Percentiles rank a stretch among this genome's conserved stretches.
Evolutionary conservation across 129 eudicot genomes (phyloP).

Genomic region (Pulicaria dysenterica): DNA sequence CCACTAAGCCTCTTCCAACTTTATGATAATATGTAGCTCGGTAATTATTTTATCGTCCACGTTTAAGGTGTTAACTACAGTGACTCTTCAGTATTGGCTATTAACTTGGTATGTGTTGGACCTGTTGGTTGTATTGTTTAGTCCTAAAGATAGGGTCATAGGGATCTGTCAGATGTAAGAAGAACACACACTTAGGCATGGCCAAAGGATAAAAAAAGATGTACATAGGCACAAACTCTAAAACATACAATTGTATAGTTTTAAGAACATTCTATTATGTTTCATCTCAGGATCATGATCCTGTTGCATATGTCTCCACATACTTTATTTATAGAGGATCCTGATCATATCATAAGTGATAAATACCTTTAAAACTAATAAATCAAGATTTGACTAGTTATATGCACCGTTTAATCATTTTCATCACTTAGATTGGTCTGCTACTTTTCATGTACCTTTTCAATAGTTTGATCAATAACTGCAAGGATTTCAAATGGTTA

Average conservation of each 20-base stretch:
- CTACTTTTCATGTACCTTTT: not conserved
- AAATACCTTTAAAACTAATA: not conserved
- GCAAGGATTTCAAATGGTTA: too few species aligned
- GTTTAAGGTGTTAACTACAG: not conserved
- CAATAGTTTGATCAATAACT: too few species aligned
- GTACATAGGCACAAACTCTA: not conserved
- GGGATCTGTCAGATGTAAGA: conserved; percentile 2
- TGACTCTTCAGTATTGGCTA: not conserved
- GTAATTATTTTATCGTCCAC: not conserved
- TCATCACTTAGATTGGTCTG: not conserved
- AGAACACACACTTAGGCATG: not conserved
- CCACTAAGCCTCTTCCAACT: too few species aligned
- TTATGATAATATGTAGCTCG: not conserved
- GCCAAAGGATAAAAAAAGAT: not conserved
- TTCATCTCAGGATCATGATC: too few species aligned
- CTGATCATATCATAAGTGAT: not conserved
- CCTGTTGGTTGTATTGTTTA: not conserved
- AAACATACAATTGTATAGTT: too few species aligned
- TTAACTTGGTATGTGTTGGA: not conserved
- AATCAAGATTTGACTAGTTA: too few species aligned
- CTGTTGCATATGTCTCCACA: too few species aligned
- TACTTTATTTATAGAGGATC: not conserved
- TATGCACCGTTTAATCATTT: too few species aligned
- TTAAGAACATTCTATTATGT: too few species aligned
- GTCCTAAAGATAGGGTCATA: not conserved